These are phyloP conservation scores for Macaranga tanarius DNA, from an alignment of 441 rosid species.

Conservation along the genomic window DNA sequence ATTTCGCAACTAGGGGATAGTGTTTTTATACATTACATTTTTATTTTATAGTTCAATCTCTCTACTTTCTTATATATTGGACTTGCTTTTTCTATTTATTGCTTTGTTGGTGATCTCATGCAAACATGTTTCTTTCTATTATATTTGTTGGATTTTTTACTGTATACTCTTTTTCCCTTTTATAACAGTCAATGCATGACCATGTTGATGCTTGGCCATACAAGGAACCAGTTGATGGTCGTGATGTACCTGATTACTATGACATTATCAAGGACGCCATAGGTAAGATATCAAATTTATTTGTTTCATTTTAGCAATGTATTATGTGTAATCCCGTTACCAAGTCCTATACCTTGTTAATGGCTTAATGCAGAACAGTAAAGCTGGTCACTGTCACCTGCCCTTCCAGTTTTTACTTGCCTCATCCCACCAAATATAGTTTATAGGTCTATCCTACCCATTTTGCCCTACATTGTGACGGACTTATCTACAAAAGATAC, in stretches of 20 bases:
- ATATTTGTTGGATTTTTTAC: conserved; percentile 19
- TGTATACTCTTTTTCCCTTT: conserved; percentile 3
- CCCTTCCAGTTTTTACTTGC: neutral
- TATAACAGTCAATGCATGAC: conserved; percentile 79
- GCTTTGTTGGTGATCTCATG: neutral
- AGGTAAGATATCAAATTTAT: conserved; percentile 55
- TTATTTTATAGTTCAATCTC: neutral
- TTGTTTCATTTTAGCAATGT: neutral
- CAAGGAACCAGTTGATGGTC: conserved; percentile 93
- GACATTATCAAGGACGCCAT: conserved; percentile 97
- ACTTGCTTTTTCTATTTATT: neutral
- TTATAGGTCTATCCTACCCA: neutral
- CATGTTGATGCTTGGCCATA: conserved; percentile 98
- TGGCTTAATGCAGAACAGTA: neutral
- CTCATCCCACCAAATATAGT: neutral
- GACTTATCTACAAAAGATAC: neutral
- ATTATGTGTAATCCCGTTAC: conserved; percentile 1
- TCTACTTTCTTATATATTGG: neutral
- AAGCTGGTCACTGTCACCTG: neutral
- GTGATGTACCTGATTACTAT: conserved; percentile 98
- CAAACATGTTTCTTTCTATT: neutral
- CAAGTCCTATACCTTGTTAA: neutral
- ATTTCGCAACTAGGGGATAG: neutral
- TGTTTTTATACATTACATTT: neutral
- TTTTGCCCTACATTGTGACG: neutral